A percentile compares a stretch with the other conserved stretches of the same genome.
These are phyloP conservation scores for Hemisphaericaspora nanyangensis DNA, from an alignment of 805 yeast genomes.

Conservation along the genomic window DNA sequence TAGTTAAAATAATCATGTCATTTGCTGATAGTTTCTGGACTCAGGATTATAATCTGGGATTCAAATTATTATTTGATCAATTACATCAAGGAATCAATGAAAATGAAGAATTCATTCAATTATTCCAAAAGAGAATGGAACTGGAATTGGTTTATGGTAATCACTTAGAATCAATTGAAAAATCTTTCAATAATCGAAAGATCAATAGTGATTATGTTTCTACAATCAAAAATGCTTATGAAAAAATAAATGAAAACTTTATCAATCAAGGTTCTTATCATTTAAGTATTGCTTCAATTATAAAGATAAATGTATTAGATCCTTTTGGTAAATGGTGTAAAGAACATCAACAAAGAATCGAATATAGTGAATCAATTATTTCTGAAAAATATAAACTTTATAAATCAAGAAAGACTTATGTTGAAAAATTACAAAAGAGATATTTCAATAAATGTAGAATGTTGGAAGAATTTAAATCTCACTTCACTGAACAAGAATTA, in stretches of 20 bases:
- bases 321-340: slow-evolving; percentile 76
- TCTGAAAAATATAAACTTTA: slow-evolving; percentile 49
- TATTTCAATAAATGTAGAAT: slow-evolving; percentile 77
- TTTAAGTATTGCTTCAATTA: slow-evolving; percentile 56
- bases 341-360: slow-evolving; percentile 66
- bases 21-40: slow-evolving; percentile 81
- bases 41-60: slow-evolving; percentile 55
- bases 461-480: slow-evolving; percentile 60
- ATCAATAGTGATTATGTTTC: slow-evolving; percentile 57
- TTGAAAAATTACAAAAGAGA: slow-evolving; percentile 58
- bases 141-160: slow-evolving; percentile 65
- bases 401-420: slow-evolving; percentile 41
- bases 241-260: slow-evolving; percentile 53
- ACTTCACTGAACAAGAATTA: slow-evolving; percentile 43
- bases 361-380: slow-evolving; percentile 54
- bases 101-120: slow-evolving; percentile 61
- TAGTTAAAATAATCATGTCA: too few species aligned
- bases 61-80: slow-evolving; percentile 47
- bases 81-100: slow-evolving; percentile 63
- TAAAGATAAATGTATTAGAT: slow-evolving; percentile 54
- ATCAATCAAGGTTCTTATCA: slow-evolving; percentile 56
- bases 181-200: slow-evolving; percentile 34
- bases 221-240: slow-evolving; percentile 59
- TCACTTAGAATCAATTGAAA: slow-evolving; percentile 42
- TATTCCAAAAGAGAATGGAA: slow-evolving; percentile 69